Conservation (phyloP, 2,329 filamentous ascomycete genomes). For the Juglanconis oblonga region DNA sequence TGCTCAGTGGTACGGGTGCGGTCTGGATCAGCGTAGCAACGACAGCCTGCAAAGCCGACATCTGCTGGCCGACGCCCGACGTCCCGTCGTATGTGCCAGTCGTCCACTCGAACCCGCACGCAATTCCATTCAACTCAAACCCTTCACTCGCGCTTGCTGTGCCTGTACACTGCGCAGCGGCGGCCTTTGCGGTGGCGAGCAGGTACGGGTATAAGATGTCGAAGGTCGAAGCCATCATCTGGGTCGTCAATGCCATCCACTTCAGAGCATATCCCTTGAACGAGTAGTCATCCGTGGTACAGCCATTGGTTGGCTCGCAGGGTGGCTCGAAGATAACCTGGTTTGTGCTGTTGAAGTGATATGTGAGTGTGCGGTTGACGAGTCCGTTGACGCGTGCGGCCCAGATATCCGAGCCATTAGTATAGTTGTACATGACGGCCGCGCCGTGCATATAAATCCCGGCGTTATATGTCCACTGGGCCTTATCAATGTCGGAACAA, state of each 20-base stretch:
- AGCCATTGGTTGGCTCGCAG: slow-evolving; percentile 47
- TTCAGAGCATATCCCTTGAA: slow-evolving; percentile 59
- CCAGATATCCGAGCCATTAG: slow-evolving; percentile 53
- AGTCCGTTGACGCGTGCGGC: slow-evolving; percentile 51
- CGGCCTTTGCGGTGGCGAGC: slow-evolving; percentile 34
- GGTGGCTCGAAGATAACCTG: slow-evolving; percentile 56
- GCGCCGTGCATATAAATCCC: slow-evolving; percentile 44
- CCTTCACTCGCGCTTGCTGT: slow-evolving; percentile 22
- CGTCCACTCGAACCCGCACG: slow-evolving; percentile 47
- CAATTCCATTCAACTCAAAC: slow-evolving; percentile 32
- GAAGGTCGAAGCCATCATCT: slow-evolving; percentile 34
- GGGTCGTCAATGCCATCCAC: slow-evolving; percentile 40
- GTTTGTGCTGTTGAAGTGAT: slow-evolving; percentile 41
- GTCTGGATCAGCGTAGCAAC: slow-evolving; percentile 34
- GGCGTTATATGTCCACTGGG: slow-evolving; percentile 52
- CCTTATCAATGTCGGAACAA: slow-evolving; percentile 42
- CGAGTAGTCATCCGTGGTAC: slow-evolving; percentile 52
- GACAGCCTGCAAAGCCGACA: slow-evolving; percentile 41
- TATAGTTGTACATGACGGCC: slow-evolving; percentile 44
- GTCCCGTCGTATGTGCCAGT: slow-evolving; percentile 38
- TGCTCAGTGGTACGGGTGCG: slow-evolving; percentile 19
- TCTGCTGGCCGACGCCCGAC: slow-evolving; percentile 45
- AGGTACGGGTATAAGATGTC: slow-evolving; percentile 35
- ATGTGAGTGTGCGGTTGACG: slow-evolving; percentile 54
- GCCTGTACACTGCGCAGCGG: slow-evolving; percentile 33